phyloP scores from a whole-genome alignment of 352 stramenopile species.

The Heterotrichella gracilis region DNA sequence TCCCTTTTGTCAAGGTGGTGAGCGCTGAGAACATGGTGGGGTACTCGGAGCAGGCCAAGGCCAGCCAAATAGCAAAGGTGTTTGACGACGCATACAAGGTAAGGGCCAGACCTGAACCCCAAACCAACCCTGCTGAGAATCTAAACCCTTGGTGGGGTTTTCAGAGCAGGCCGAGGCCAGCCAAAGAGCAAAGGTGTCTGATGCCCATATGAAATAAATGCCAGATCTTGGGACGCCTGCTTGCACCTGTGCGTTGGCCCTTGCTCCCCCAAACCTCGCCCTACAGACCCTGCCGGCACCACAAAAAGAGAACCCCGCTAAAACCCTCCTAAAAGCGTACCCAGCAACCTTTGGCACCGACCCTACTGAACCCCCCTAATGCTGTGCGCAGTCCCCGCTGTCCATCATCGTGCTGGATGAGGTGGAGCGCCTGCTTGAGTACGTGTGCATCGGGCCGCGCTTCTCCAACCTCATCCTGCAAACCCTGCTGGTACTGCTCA shows the following conservation, averaged over 20 bases:
- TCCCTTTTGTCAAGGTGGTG: constrained; percentile 84
- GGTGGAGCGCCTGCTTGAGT: constrained; percentile 94
- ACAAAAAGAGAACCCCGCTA: no score
- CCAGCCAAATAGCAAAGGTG: constrained; percentile 21
- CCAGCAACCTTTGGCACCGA: no score
- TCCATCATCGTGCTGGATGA: constrained; percentile 97
- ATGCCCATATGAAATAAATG: constrained; percentile 91
- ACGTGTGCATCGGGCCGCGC: constrained; percentile 55
- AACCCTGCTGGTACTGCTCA: constrained; percentile 81
- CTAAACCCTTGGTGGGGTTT: constrained; percentile 77
- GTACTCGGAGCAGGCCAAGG: constrained; percentile 54
- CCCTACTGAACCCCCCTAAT: no score
- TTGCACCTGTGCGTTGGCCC: no score
- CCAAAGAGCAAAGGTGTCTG: constrained; percentile 31
- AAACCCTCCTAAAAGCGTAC: no score
- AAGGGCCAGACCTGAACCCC: no score
- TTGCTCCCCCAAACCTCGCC: no score
- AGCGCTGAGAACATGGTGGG: constrained; percentile 83
- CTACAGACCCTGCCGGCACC: no score
- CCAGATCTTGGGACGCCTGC: no score
- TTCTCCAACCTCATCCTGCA: constrained; percentile 95
- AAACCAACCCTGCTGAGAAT: no score
- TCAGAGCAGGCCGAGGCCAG: constrained; percentile 47
- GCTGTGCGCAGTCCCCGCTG: no score
- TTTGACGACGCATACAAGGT: constrained; percentile 93